These are phyloP conservation scores for Trichoderma citrinoviride DNA, from an alignment of 2,329 filamentous ascomycete species.

Conservation along the genomic window DNA sequence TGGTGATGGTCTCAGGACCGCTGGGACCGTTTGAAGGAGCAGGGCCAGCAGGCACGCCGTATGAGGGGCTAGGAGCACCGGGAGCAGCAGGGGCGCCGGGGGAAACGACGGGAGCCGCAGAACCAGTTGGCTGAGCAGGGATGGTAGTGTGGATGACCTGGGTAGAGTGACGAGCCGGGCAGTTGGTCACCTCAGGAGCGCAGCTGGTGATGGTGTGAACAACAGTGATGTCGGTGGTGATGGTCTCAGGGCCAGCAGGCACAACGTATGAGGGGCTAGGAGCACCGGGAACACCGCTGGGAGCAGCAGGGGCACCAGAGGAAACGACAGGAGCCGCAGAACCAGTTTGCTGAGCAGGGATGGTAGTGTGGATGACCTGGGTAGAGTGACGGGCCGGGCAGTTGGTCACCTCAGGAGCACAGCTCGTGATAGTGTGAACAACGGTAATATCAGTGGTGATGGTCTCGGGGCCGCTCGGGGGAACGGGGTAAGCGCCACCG, in stretches of 20 bases:
- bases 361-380: conserved; percentile 31
- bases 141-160: conserved; percentile 24
- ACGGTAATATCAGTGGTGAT: conserved; percentile 39
- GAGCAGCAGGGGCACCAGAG: not conserved
- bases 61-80: too few relatives aligned
- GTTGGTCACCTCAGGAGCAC: conserved; percentile 43
- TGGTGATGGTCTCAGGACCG: conserved; percentile 27
- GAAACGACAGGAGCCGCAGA: conserved; percentile 34
- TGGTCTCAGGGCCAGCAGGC: not conserved
- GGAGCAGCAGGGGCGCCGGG: not conserved
- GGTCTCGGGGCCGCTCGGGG: not conserved
- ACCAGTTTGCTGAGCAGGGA: conserved; percentile 38
- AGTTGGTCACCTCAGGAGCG: conserved; percentile 10
- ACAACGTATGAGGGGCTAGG: too few relatives aligned
- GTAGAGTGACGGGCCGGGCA: conserved; percentile 37
- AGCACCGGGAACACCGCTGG: too few relatives aligned
- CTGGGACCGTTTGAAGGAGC: conserved; percentile 4
- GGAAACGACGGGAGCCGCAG: conserved; percentile 32
- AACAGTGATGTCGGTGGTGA: conserved; percentile 47
- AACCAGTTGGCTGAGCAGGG: conserved; percentile 36
- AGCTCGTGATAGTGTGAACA: conserved; percentile 55
- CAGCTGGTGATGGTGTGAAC: conserved; percentile 56
- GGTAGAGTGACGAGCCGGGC: conserved; percentile 22
- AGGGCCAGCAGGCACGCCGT: not conserved
- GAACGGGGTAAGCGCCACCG: not conserved